Evolutionary conservation across 2,329 filamentous ascomycete genomes (phyloP).

Genomic region (Colletotrichum sp.): DNA sequence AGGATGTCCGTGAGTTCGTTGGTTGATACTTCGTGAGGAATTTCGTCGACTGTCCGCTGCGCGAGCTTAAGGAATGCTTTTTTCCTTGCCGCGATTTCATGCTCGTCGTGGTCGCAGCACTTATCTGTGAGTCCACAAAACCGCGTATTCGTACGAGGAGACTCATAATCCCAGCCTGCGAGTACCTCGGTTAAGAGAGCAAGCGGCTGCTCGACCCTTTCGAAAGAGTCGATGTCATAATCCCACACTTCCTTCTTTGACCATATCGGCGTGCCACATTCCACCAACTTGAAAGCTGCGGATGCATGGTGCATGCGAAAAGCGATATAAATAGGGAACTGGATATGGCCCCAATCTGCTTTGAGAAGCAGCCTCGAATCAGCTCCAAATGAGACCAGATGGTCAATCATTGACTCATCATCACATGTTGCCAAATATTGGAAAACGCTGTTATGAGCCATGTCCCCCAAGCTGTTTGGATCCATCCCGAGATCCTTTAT

Average conservation of each 20-base stretch:
- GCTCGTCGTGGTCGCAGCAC: background rate
- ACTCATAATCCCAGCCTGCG: background rate
- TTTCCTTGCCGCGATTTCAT: background rate
- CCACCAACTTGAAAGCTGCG: background rate
- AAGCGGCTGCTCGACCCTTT: background rate
- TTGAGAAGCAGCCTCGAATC: background rate
- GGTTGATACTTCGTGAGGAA: background rate
- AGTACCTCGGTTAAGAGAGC: background rate
- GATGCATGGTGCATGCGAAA: background rate
- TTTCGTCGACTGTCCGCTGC: background rate
- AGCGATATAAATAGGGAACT: background rate
- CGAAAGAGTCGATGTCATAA: background rate
- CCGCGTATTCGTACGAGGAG: background rate
- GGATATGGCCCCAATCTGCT: fast-evolving
- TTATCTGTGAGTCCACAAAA: background rate
- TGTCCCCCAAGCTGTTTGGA: fast-evolving
- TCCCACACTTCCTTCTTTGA: background rate
- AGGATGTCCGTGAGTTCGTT: fast-evolving
- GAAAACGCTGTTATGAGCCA: background rate
- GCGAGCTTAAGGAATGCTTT: background rate
- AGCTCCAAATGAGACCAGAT: background rate
- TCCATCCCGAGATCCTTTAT: background rate
- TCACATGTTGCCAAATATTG: background rate
- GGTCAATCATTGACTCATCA: background rate
- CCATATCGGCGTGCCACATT: background rate